Evolutionary conservation across 2,329 filamentous ascomycete species (phyloP), one percentile per base, ranked within the genome.

Genomic region (Laburnicola sp.): DNA sequence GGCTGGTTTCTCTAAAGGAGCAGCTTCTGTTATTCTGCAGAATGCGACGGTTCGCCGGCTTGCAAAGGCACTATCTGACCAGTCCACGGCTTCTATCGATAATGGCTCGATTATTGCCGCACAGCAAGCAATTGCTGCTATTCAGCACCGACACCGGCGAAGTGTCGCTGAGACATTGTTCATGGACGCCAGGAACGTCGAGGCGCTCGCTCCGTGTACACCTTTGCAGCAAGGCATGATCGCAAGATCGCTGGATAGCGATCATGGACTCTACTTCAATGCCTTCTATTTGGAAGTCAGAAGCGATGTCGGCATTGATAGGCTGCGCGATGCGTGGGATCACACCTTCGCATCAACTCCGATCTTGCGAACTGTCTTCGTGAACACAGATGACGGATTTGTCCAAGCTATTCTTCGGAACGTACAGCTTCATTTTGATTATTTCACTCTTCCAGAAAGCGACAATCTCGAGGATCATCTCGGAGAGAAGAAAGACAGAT

Each of bases 151-250:
- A 45, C 78, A 90, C 67, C 75, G 79, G 4, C 72, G 79, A 8
- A 59, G 70, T 5, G 79, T 82, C 5, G 82, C 82, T 16, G 75
- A 76, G 5, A 71, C 76, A 3, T 74, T 96, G 0, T 71, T 72
- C 0, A 56, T 86, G 1, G 62, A 75, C 0, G 69, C 76, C 1
- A 65, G 73, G 4, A 76, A 84, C 1, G 80, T 96, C 7, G 87
- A 94, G 64, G 82, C 83, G 51, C 82, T 96, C 45, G 84, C 84
- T 0, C 92, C 91, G 3, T 96, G 92, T 66, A 95, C 92, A 0
- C 83, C 91, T 0, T 75, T 96, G 1, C 92, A 97, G 64, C 85
- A 93, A 67, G 92, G 91, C 0, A 93, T 97, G 76, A 84, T 96
- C 43, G 87, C 87, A 4, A 82, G 85, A 42, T 86, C 85, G 23